A percentile compares a stretch with the other conserved stretches of the same genome.
phyloP scores from a whole-genome alignment of 805 yeast genomes.

The Komagataella populi region DNA sequence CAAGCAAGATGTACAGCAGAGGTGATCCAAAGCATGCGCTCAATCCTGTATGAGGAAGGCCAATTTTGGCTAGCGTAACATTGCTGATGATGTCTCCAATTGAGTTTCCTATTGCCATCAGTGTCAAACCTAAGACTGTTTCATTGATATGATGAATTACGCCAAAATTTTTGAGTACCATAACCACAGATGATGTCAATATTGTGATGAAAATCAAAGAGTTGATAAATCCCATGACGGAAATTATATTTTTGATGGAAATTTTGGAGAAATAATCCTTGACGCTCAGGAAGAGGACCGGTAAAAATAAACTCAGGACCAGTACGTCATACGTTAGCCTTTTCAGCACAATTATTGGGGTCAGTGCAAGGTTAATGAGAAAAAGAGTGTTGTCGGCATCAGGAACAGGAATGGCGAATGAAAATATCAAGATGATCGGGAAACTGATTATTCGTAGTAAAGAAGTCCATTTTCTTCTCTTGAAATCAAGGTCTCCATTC shows the following conservation, averaged over 20 bases:
- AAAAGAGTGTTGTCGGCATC: neutral
- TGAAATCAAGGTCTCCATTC: neutral
- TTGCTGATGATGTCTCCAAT: conserved; percentile 40
- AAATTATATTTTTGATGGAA: neutral
- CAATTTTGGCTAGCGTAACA: conserved; percentile 23
- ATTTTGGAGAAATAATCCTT: neutral
- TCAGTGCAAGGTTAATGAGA: neutral
- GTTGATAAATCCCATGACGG: conserved; percentile 14
- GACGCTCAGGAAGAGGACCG: neutral
- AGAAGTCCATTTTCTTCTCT: conserved; percentile 10
- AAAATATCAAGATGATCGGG: conserved; percentile 13
- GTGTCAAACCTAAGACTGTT: conserved; percentile 31
- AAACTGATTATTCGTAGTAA: conserved; percentile 10
- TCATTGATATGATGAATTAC: conserved; percentile 28
- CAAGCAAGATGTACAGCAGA: conserved; percentile 30
- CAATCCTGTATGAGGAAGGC: conserved; percentile 28
- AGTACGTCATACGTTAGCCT: neutral
- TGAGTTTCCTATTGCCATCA: conserved; percentile 36
- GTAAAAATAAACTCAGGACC: neutral
- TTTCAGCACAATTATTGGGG: neutral
- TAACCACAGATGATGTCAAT: conserved; percentile 15
- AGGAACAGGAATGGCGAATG: conserved; percentile 11
- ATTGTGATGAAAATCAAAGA: conserved; percentile 16
- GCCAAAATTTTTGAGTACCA: conserved; percentile 28
- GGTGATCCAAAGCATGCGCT: conserved; percentile 45